Evolutionary conservation across 441 rosid species (phyloP).

Genomic region (Isatis lusitanica): DNA sequence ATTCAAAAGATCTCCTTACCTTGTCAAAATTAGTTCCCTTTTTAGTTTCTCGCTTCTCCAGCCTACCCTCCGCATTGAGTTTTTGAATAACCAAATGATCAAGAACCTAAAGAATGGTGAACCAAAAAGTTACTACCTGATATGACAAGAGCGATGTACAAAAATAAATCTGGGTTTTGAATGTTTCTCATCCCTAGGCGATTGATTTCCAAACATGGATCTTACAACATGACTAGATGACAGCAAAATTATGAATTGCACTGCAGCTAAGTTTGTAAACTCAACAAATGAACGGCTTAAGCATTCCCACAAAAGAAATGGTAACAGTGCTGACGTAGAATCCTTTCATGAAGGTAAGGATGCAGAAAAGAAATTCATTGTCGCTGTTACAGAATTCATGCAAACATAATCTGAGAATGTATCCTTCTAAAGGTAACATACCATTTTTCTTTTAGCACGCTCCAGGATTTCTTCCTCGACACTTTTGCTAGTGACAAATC

Average conservation of each 20-base stretch:
- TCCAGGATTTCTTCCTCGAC: conserved; percentile 99
- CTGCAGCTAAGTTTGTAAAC: not conserved
- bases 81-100: conserved; percentile 99
- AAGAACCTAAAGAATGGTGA: conserved; percentile 67
- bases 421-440: conserved; percentile 34
- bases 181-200: conserved; percentile 5
- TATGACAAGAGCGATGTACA: not conserved
- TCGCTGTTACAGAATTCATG: conserved; percentile 1
- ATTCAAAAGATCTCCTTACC: conserved; percentile 48
- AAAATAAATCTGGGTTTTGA: not conserved
- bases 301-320: not conserved
- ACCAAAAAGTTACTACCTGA: conserved; percentile 23
- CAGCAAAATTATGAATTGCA: not conserved
- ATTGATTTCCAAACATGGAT: conserved; percentile 16
- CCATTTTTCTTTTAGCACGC: conserved; percentile 99
- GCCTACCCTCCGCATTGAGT: conserved; percentile 98
- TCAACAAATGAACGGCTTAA: not conserved
- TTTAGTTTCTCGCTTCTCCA: conserved; percentile 98
- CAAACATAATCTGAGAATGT: no score
- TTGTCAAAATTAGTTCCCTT: conserved; percentile 92
- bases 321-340: not conserved
- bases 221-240: not conserved
- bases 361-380: conserved; percentile 13
- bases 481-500: conserved; percentile 99
- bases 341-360: conserved; percentile 3